Conservation (phyloP, 768 basidiomycete species). For the Amanita subjunquillea region DNA sequence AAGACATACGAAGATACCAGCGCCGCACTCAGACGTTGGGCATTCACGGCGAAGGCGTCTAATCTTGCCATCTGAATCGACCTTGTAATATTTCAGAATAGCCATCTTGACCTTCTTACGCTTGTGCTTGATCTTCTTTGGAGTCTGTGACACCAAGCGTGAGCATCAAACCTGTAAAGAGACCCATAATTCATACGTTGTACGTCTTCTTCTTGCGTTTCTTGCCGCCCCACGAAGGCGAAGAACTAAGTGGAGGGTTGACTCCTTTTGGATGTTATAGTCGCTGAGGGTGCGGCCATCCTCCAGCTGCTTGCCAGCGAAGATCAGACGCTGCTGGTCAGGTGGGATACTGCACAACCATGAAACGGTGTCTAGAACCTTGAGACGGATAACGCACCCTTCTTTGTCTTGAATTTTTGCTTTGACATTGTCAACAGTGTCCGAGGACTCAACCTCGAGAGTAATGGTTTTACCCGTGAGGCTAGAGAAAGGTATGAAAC, state of each 20-base stretch:
- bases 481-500: constrained; percentile 30
- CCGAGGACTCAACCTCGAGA: constrained; percentile 94
- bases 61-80: constrained; percentile 99
- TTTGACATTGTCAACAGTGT: constrained; percentile 98
- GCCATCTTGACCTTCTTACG: constrained; percentile 99
- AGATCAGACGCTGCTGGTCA: constrained; percentile 97
- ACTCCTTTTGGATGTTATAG: constrained; percentile 99
- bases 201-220: constrained; percentile 99
- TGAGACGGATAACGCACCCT: constrained; percentile 41
- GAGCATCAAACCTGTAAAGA: neutral
- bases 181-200: constrained; percentile 41
- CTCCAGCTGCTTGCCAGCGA: constrained; percentile 98
- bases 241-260: constrained; percentile 94
- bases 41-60: constrained; percentile 98
- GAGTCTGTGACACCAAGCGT: constrained; percentile 45
- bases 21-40: constrained; percentile 74
- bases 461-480: constrained; percentile 99
- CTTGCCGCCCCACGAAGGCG: constrained; percentile 99
- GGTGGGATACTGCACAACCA: constrained; percentile 57
- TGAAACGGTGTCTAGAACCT: constrained; percentile 3
- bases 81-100: constrained; percentile 99
- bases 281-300: constrained; percentile 93
- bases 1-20: constrained; percentile 68
- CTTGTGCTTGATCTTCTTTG: constrained; percentile 99
- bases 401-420: constrained; percentile 97